phyloP scores from a whole-genome alignment of 768 basidiomycete species.

The Agaricus blazei region DNA sequence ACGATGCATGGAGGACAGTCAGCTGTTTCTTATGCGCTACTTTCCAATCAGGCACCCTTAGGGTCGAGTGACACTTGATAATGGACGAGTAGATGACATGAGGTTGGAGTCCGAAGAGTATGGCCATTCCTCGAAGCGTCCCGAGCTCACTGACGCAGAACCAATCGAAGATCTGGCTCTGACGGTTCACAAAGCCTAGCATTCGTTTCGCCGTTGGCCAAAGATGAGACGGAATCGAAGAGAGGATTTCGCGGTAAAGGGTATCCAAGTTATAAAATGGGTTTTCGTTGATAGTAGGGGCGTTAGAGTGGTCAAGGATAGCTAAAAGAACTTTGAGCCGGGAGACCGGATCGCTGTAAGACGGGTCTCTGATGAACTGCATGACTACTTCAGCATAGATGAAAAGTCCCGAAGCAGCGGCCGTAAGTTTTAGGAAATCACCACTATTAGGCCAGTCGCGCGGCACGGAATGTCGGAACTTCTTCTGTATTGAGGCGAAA shows the following conservation, averaged over 20 bases:
- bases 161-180: background rate
- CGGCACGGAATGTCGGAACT: background rate
- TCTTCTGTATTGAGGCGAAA: background rate
- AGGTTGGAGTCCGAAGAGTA: background rate
- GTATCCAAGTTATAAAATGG: background rate
- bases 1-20: constrained; percentile 21
- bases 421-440: background rate
- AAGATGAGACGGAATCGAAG: background rate
- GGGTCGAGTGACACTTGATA: background rate
- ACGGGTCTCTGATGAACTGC: background rate
- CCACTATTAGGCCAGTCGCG: background rate
- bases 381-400: background rate
- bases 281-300: background rate
- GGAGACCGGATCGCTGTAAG: background rate
- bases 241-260: background rate
- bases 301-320: background rate
- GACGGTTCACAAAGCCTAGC: background rate
- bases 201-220: background rate
- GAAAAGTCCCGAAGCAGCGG: background rate
- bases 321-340: background rate
- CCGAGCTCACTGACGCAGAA: background rate
- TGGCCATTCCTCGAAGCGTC: background rate
- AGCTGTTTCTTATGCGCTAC: background rate
- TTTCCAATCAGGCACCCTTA: background rate
- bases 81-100: background rate